phyloP scores from a whole-genome alignment of 1,284 basidiomycete genomes.

The Chalciporus sp. region DNA sequence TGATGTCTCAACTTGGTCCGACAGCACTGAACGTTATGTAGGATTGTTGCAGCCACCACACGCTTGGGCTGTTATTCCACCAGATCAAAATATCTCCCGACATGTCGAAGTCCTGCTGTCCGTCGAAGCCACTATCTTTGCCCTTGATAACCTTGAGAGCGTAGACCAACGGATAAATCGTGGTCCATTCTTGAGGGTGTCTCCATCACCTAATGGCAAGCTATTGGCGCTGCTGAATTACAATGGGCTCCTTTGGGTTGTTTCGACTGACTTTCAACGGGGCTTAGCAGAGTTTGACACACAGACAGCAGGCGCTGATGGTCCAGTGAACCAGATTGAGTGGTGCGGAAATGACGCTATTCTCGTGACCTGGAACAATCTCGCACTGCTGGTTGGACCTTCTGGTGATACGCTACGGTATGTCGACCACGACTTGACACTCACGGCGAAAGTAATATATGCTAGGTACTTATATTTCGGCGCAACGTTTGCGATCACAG shows the following conservation, averaged over 20 bases:
- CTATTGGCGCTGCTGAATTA: conserved; percentile 85
- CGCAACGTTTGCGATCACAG: conserved; percentile 77
- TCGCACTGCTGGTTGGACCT: conserved; percentile 87
- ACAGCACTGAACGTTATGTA: conserved; percentile 32
- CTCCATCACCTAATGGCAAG: conserved; percentile 92
- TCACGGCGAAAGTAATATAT: conserved; percentile 49
- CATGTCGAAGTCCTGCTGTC: conserved; percentile 88
- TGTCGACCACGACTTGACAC: conserved; percentile 30
- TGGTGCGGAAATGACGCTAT: conserved; percentile 99
- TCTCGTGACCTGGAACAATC: conserved; percentile 81
- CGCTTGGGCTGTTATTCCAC: conserved; percentile 85
- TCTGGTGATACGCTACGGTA: conserved; percentile 87
- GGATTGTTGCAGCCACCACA: conserved; percentile 77
- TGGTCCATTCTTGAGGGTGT: conserved; percentile 87
- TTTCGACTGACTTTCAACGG: conserved; percentile 90
- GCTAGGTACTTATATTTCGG: conserved; percentile 80
- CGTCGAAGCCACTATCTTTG: conserved; percentile 75
- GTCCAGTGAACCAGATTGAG: conserved; percentile 69
- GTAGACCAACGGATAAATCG: conserved; percentile 87
- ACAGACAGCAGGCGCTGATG: conserved; percentile 52
- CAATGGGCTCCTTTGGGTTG: conserved; percentile 82
- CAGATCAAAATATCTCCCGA: conserved; percentile 82
- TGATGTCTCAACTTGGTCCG: conserved; percentile 1
- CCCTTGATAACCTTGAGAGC: conserved; percentile 84
- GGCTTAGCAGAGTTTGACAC: conserved; percentile 88